Base-by-base conservation (phyloP, 768 basidiomycete genomes). In the Tephrocybe sp. region DNA sequence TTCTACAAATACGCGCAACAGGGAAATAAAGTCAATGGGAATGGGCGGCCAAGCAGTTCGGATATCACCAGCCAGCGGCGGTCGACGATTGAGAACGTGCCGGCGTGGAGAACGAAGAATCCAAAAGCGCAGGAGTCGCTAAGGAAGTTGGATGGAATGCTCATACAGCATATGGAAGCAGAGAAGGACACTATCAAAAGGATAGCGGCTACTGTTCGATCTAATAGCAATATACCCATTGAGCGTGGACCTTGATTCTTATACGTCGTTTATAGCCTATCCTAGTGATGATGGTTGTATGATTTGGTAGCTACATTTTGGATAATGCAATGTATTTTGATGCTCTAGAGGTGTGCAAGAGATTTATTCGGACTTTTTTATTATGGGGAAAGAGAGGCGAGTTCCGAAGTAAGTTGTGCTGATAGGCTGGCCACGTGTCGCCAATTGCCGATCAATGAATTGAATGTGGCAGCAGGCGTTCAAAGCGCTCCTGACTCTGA, bases 121-220 rank as follows among this genome's bases (percentile, higher is more conserved):
- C 69, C 73, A 56, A 69, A 63, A 38, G 76, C 75, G 53, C 72
- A 81, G 56, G 84, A 87, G 65, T 82, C 83, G 23, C 64, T 85
- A 53, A 74, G 69, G 68, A 80, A 75, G 67, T 69, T 92, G 56
- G 89, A 92, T 63, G 90, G 89, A 54, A 78, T 93, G 82, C 69
- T 93, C 46, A 69, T 83, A 48, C 83, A 86, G 65, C 91, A 93
- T 64, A 87, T 92, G 73, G 87, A 88, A 68, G 77, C 84, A 46
- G 91, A 93, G 70, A 84, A 83, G 70, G 86, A 90, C 61, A 84
- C 81, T 31, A 75, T 93, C 60, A 86, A 80, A 71, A 76, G 82
- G 68, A 91, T 93, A 63, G 84, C 91, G 17, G 72, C 73, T 22
- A 74, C 68, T 26, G 58, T 57, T 55, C 57, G 57, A 49, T 59